Evolutionary conservation across 75 land plant genomes (phyloP).

Genomic region (Larix kaempferi): DNA sequence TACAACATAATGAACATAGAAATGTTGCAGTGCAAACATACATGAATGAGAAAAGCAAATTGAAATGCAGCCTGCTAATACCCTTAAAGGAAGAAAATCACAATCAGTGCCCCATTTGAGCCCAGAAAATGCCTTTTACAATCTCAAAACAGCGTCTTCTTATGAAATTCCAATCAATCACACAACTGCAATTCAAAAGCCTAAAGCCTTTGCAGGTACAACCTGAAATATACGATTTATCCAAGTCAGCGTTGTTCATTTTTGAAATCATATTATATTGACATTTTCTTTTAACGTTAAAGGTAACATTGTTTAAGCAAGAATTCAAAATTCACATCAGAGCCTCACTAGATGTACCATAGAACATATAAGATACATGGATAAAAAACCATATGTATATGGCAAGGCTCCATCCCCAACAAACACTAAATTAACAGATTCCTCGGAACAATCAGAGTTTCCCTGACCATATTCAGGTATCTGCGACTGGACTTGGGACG

Average conservation of each 20-base stretch:
- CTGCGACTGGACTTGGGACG: not conserved
- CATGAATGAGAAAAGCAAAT: not conserved
- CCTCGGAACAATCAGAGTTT: not conserved
- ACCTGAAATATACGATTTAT: constrained; percentile 1
- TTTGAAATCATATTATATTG: not conserved
- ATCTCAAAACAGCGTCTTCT: not conserved
- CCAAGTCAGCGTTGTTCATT: not conserved
- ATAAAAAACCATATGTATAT: not conserved
- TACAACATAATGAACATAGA: not conserved
- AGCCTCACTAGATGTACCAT: not conserved
- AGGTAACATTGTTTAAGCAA: not conserved
- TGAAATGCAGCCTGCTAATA: too few species aligned
- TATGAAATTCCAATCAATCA: not conserved
- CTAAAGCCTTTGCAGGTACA: not conserved
- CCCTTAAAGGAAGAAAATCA: not conserved
- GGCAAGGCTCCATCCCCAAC: not conserved
- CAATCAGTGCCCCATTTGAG: not conserved
- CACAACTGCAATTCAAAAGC: constrained; percentile 8
- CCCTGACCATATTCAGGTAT: not conserved
- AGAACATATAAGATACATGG: not conserved
- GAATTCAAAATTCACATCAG: not conserved
- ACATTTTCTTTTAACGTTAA: not conserved
- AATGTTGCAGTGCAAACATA: not conserved
- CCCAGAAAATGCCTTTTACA: not conserved
- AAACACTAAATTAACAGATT: not conserved